A percentile compares a stretch with the other conserved stretches of the same genome.
These are phyloP conservation scores for Hypoxylon sp. DNA, from an alignment of 2,329 filamentous ascomycete genomes.

Conservation along the genomic window DNA sequence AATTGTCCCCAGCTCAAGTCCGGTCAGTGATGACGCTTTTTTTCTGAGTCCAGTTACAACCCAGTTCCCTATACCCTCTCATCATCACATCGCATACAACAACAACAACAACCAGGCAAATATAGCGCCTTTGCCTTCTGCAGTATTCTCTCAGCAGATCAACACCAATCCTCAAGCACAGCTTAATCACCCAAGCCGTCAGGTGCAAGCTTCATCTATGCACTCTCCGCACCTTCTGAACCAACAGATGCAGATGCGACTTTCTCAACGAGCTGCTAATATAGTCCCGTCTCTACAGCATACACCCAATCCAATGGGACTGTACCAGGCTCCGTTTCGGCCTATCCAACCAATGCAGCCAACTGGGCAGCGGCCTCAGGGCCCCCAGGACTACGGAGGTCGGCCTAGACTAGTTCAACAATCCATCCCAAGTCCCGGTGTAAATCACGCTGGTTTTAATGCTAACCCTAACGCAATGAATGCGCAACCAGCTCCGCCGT, in stretches of 20 bases:
- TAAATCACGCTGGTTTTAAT: neutral
- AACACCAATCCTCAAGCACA: constrained; percentile 33
- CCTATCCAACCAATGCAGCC: constrained; percentile 12
- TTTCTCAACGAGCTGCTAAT: constrained; percentile 21
- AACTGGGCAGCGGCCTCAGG: constrained; percentile 10
- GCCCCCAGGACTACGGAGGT: constrained; percentile 1
- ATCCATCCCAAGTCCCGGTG: constrained; percentile 4
- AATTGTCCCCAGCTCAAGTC: constrained; percentile 11
- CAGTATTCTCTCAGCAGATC: constrained; percentile 20
- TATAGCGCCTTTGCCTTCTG: neutral
- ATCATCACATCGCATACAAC: constrained; percentile 19
- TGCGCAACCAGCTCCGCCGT: neutral
- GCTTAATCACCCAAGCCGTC: neutral
- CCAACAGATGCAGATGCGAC: constrained; percentile 23
- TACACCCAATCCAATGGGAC: neutral
- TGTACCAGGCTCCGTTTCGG: constrained; percentile 3
- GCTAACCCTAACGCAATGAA: constrained; percentile 1
- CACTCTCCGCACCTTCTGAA: constrained; percentile 5
- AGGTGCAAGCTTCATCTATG: constrained; percentile 15
- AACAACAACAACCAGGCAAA: constrained; percentile 12
- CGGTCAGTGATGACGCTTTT: constrained; percentile 3
- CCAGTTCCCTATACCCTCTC: constrained; percentile 19
- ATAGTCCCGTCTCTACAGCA: constrained; percentile 1
- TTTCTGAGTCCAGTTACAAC: constrained; percentile 11
- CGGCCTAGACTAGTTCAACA: constrained; percentile 4